phyloP scores from a whole-genome alignment of 129 eudicot genomes.

The Smallanthus sonchifolius region DNA sequence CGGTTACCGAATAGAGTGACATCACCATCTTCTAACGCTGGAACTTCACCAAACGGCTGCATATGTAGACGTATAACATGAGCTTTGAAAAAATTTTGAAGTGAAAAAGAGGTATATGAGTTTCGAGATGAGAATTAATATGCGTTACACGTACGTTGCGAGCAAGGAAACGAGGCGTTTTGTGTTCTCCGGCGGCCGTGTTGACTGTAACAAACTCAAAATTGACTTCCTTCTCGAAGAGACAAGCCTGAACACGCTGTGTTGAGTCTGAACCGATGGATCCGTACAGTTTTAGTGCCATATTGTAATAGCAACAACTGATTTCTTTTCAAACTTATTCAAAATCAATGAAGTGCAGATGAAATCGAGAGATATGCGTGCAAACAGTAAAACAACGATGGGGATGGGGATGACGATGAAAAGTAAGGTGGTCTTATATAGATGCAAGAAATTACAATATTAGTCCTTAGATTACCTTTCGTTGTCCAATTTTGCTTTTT shows the following conservation, averaged over 20 bases:
- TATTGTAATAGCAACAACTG: neutral
- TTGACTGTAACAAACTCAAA: constrained; percentile 40
- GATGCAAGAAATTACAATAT: neutral
- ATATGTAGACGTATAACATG: neutral
- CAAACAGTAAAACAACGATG: neutral
- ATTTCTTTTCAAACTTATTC: neutral
- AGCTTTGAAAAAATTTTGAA: neutral
- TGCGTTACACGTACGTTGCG: constrained; percentile 38
- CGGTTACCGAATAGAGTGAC: constrained; percentile 45
- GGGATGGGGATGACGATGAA: neutral
- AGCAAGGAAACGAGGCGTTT: constrained; percentile 31
- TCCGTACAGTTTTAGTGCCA: constrained; percentile 50
- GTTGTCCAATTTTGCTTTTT: neutral
- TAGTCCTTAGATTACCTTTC: neutral
- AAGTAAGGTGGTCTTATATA: neutral
- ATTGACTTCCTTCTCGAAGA: constrained; percentile 43
- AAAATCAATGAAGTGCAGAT: neutral
- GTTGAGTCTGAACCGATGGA: constrained; percentile 32
- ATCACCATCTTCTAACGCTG: constrained; percentile 50
- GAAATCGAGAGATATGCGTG: neutral
- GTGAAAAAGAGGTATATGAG: neutral
- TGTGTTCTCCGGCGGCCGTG: constrained; percentile 30
- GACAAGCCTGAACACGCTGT: constrained; percentile 38
- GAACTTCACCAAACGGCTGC: constrained; percentile 70
- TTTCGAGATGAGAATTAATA: neutral